Conservation (phyloP, 2,329 filamentous ascomycete genomes). For the Apiospora phragmitis region DNA sequence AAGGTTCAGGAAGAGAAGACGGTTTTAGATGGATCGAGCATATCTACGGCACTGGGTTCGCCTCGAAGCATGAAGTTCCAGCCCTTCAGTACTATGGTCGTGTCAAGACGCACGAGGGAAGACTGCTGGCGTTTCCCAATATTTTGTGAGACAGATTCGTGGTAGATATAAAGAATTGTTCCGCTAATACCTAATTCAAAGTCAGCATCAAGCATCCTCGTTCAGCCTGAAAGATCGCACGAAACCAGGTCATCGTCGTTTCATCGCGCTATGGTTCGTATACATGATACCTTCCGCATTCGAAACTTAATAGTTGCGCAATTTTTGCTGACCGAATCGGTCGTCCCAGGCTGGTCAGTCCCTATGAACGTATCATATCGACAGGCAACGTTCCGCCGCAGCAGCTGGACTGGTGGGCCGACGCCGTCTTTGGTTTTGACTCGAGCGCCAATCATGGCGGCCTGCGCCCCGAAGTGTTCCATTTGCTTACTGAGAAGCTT, state of each 20-base stretch:
- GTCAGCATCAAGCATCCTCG: too few relatives aligned
- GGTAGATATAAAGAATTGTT: too few relatives aligned
- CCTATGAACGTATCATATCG: conserved; percentile 37
- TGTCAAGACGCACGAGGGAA: conserved; percentile 22
- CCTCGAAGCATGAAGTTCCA: background rate
- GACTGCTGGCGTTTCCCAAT: conserved; percentile 27
- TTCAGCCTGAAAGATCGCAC: too few relatives aligned
- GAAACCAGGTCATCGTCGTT: too few relatives aligned
- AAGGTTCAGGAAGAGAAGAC: background rate
- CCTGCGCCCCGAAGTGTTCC: conserved; percentile 12
- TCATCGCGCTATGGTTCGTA: too few relatives aligned
- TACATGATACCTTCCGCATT: too few relatives aligned
- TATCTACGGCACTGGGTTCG: background rate
- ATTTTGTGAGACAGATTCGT: too few relatives aligned
- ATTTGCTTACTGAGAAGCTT: conserved; percentile 6
- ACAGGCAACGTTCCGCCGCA: conserved; percentile 47
- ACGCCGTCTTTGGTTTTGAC: conserved; percentile 14
- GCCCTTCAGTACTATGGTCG: conserved; percentile 23
- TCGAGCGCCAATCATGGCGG: background rate
- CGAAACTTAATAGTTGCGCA: too few relatives aligned
- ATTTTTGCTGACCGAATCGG: too few relatives aligned
- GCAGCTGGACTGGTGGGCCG: conserved; percentile 39
- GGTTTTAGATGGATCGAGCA: conserved; percentile 7
- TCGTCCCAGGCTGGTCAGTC: too few relatives aligned
- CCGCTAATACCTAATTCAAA: too few relatives aligned